Base-by-base conservation (phyloP, 345 rosid genomes). In the Eucalyptus pauciflora region DNA sequence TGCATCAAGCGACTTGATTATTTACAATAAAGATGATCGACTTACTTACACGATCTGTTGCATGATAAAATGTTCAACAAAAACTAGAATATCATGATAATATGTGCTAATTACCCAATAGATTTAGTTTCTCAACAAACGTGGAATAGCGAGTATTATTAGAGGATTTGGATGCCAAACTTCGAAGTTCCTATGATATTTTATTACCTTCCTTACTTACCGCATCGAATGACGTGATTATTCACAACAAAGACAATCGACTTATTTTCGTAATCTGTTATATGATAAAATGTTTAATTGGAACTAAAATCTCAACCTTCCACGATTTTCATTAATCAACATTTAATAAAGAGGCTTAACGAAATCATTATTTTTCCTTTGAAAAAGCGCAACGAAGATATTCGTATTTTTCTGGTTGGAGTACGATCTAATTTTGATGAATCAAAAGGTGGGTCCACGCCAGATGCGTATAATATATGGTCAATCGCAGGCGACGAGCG, bases 151-250 rank as follows among this genome's bases (percentile, higher is more conserved):
- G 0, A 24, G 29, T 22, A 0, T 10, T 25, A 10, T 22, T 10
- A 6, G 62, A 56, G 1, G 29, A 56, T 24, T 56, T 25, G 29
- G 27, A 24, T 4, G 13, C 24, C 1, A 24, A 1, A 10, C 29
- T 10, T 56, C 27, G 12, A 1, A 22, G 0, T 9, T 22, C 29
- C 13, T 2, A 24, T 1, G 0, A 24, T 7, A 1, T 56, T 56
- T 62, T 62, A 62, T 13, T 62, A 13, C 4, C 69, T 29, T 62
- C 69, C 17, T 62, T 29, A 12, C 31, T 29, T 27, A 1, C 4
- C 3, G 16, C 15, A 27, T 27, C 15, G 5, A 12, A 29, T 60
- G 69, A 62, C 33, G 17, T 17, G 41, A 37, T 69, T 33, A 3
- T 69, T 69, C 20, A 8, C 24, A 4, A 18, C 1, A 31, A 16